Evolutionary conservation across 2,329 filamentous ascomycete genomes (phyloP), one percentile per base, ranked within the genome.

Genomic region (Colletotrichum tropicicola): DNA sequence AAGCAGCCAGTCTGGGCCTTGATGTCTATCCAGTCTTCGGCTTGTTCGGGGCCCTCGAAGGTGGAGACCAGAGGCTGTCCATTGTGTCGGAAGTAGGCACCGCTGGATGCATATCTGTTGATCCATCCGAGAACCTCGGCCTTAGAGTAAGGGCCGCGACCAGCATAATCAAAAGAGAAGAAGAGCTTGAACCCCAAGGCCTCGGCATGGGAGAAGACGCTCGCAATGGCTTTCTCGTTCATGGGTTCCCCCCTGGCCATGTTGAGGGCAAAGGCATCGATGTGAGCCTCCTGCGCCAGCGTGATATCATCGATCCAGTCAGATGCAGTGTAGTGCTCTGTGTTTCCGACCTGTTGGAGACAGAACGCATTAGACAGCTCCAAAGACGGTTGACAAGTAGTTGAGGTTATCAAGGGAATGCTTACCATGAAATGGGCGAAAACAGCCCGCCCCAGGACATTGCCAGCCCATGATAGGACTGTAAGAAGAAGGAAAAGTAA

Each of bases 1-100:
- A 80, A 80, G 60, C 75, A 76, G 6, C 72, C 71, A 2, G 77
- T 77, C 9, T 69, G 65, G 10, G 70, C 68, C 60, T 81, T 83
- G 70, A 83, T 82, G 3, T 66, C 67, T 8, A 53, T 17, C 82
- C 83, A 85, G 66, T 85, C 81, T 3, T 71, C 68, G 6, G 74
- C 74, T 6, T 74, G 74, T 12, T 74, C 68, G 4, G 78, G 66
- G 1, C 83, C 83, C 68, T 85, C 80, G 53, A 81, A 81, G 4
- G 79, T 82, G 0, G 77, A 79, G 0, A 79, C 75, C 6, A 81
- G 70, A 0, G 78, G 75, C 32, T 71, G 70, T 0, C 70, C 68
- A 3, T 73, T 55, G 37, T 73, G 63, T 63, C 30, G 68, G 66
- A 35, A 68, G 47, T 70, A 66, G 4, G 63, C 51, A n/a, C n/a